Percentiles rank a stretch among this genome's conserved stretches.
Evolutionary conservation across 2,329 filamentous ascomycete genomes (phyloP).

Genomic region (Fusarium sp.): DNA sequence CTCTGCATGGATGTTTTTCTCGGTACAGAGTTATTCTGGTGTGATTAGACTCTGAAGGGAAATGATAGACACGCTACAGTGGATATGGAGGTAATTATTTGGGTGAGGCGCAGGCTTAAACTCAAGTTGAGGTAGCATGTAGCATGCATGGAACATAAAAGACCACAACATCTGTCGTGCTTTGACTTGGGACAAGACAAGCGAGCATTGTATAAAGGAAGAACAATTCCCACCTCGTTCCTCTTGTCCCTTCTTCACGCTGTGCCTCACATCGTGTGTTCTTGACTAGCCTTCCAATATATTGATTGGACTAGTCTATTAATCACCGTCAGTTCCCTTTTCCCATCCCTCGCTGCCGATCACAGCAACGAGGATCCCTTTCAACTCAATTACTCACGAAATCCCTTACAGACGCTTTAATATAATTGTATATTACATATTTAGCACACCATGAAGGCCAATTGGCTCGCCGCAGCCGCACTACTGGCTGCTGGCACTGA

Average conservation of each 20-base stretch:
- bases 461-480: slow-evolving; percentile 47
- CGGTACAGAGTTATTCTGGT: background rate
- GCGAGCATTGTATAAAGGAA: slow-evolving; percentile 18
- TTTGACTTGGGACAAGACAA: slow-evolving; percentile 2
- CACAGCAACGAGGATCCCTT: background rate
- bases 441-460: slow-evolving; percentile 50
- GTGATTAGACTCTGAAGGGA: slow-evolving; percentile 11
- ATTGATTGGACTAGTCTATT: slow-evolving; percentile 27
- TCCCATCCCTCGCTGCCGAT: background rate
- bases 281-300: slow-evolving; percentile 10
- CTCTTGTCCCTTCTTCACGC: background rate
- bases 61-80: slow-evolving; percentile 13
- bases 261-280: slow-evolving; percentile 10
- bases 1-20: background rate
- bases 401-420: background rate
- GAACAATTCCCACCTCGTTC: background rate
- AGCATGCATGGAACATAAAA: slow-evolving; percentile 11
- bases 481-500: slow-evolving; percentile 48
- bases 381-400: background rate
- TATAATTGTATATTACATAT: background rate
- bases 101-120: background rate
- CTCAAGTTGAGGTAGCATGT: background rate
- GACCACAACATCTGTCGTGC: slow-evolving; percentile 9
- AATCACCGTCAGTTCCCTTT: slow-evolving; percentile 3
- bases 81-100: slow-evolving; percentile 3